phyloP scores from a whole-genome alignment of 257 asterid genomes.

The Nicotiana paniculata region DNA sequence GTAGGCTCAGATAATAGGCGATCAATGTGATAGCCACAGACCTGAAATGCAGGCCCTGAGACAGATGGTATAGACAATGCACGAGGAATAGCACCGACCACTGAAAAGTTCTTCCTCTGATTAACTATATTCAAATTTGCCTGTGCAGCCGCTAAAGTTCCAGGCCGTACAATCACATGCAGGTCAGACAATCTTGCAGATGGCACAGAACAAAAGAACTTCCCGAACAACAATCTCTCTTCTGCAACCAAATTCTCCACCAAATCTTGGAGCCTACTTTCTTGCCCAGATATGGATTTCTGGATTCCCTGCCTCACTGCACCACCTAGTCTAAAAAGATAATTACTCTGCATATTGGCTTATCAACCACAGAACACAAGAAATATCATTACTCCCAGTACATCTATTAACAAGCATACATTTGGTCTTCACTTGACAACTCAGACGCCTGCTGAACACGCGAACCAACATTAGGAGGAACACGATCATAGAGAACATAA shows the following conservation, averaged over 20 bases:
- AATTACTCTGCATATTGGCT: conserved; percentile 66
- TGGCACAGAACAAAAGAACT: conserved; percentile 32
- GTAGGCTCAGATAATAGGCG: conserved; percentile 34
- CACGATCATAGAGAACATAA: background rate
- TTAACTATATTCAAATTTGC: conserved; percentile 51
- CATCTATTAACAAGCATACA: conserved; percentile 28
- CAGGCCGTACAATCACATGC: conserved; percentile 46
- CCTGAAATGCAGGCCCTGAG: conserved; percentile 73
- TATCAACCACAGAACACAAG: conserved; percentile 19
- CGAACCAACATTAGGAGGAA: background rate
- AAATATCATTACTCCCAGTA: conserved; percentile 59
- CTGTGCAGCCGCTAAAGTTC: conserved; percentile 63
- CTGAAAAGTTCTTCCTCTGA: conserved; percentile 52
- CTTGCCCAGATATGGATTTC: conserved; percentile 39
- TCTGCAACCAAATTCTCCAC: conserved; percentile 39
- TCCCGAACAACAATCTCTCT: conserved; percentile 41
- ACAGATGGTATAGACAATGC: conserved; percentile 72
- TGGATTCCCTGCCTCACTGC: conserved; percentile 39
- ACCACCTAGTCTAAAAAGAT: conserved; percentile 45
- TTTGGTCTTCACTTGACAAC: background rate
- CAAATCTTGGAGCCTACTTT: conserved; percentile 37
- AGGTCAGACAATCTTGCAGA: conserved; percentile 33
- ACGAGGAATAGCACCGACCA: conserved; percentile 62
- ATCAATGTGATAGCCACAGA: conserved; percentile 58
- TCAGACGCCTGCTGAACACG: background rate